These are phyloP conservation scores for Galerina sulciceps DNA, from an alignment of 768 basidiomycete species.

Conservation along the genomic window DNA sequence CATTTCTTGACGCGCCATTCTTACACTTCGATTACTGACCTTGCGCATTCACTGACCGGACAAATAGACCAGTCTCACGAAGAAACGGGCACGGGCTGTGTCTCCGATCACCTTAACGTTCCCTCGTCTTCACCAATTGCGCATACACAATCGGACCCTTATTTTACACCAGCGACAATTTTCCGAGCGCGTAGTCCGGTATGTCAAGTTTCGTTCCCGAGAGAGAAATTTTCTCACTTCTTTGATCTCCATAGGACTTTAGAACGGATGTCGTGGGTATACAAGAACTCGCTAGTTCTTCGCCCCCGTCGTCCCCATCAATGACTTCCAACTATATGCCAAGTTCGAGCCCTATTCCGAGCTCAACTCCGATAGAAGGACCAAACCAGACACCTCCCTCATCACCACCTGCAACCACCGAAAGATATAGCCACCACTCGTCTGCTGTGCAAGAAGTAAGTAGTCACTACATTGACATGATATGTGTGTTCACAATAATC, in stretches of 20 bases:
- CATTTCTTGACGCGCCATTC: not conserved
- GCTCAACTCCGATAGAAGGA: slow-evolving; percentile 21
- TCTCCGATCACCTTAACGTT: slow-evolving; percentile 23
- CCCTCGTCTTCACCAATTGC: slow-evolving; percentile 21
- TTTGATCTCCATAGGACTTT: slow-evolving; percentile 27
- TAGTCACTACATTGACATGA: not conserved
- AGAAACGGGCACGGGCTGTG: slow-evolving; percentile 20
- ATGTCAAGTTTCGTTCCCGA: slow-evolving; percentile 26
- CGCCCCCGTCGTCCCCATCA: slow-evolving; percentile 29
- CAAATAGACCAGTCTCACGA: slow-evolving; percentile 19
- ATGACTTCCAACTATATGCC: slow-evolving; percentile 36
- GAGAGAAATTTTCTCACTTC: slow-evolving; percentile 26
- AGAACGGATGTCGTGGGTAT: slow-evolving; percentile 25
- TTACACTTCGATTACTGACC: slow-evolving; percentile 8
- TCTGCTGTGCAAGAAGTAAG: slow-evolving; percentile 12
- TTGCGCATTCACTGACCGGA: slow-evolving; percentile 11
- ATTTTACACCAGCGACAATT: slow-evolving; percentile 28
- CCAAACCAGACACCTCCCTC: slow-evolving; percentile 20
- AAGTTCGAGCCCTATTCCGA: slow-evolving; percentile 49
- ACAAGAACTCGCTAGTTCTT: slow-evolving; percentile 24
- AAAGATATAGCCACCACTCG: slow-evolving; percentile 13
- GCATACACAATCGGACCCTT: slow-evolving; percentile 23
- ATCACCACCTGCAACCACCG: slow-evolving; percentile 41
- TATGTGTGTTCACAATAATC: slow-evolving; percentile 7
- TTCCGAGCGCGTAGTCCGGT: slow-evolving; percentile 27